A percentile compares a stretch with the other conserved stretches of the same genome.
These are phyloP conservation scores for Cryptosporidium felis DNA, from an alignment of 169 alveolate genomes.

Conservation along the genomic window DNA sequence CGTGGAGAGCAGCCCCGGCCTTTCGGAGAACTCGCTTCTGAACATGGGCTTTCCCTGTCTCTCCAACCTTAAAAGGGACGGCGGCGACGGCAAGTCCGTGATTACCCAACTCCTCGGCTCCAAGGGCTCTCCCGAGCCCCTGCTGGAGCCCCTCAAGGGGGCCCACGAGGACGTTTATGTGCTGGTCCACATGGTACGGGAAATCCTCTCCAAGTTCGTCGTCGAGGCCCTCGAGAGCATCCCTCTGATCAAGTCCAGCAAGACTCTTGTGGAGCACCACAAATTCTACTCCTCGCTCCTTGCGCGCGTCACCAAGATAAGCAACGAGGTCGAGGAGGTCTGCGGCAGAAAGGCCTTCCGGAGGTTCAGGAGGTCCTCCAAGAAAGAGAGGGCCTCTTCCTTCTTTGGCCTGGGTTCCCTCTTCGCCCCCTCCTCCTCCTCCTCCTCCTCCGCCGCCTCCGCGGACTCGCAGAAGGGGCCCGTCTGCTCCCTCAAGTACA, in stretches of 20 bases:
- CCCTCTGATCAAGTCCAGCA: neutral
- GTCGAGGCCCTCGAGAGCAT: neutral
- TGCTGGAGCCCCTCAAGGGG: neutral
- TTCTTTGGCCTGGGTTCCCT: no score
- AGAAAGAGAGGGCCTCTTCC: neutral
- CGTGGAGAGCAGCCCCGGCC: neutral
- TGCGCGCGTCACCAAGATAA: neutral
- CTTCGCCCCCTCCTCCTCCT: no score
- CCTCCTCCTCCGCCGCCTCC: no score
- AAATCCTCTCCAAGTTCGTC: neutral
- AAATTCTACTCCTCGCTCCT: neutral
- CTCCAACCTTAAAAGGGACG: neutral
- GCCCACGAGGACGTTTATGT: slow-evolving; percentile 15
- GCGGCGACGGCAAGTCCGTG: no score
- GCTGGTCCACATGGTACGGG: neutral
- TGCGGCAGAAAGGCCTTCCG: slow-evolving; percentile 13
- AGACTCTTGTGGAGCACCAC: neutral
- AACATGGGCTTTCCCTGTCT: slow-evolving; percentile 34
- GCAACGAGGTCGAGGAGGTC: neutral
- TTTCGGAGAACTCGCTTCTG: neutral
- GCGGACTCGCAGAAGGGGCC: neutral
- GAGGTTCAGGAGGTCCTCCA: neutral
- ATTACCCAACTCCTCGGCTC: no score
- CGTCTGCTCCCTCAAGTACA: slow-evolving; percentile 12
- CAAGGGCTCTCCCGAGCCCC: no score